phyloP scores from a whole-genome alignment of 2,329 filamentous ascomycete genomes.

The Aspergillus unguis region DNA sequence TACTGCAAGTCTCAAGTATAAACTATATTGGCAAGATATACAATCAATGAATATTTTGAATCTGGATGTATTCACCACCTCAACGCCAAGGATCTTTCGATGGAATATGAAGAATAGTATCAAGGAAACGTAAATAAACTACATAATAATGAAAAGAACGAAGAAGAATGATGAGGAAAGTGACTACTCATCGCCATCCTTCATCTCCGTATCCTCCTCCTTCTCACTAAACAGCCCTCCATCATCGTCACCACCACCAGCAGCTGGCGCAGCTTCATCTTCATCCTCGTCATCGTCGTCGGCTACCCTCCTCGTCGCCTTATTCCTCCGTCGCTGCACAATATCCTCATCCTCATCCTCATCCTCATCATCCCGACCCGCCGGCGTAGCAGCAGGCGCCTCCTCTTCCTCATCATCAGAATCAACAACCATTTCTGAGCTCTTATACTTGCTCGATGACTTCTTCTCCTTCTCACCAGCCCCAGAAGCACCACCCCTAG shows the following conservation, averaged over 20 bases:
- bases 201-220: slow-evolving; percentile 36
- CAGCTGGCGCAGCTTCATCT: slow-evolving; percentile 39
- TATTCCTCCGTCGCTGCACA: slow-evolving; percentile 33
- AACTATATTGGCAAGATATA: too few relatives aligned
- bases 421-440: slow-evolving; percentile 76
- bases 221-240: slow-evolving; percentile 38
- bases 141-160: slow-evolving; percentile 11
- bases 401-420: slow-evolving; percentile 55
- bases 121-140: slow-evolving; percentile 19
- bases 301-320: slow-evolving; percentile 32
- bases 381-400: slow-evolving; percentile 43
- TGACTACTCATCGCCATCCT: slow-evolving; percentile 29
- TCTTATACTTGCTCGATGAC: slow-evolving; percentile 70
- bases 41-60: not conserved
- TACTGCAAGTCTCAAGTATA: too few relatives aligned
- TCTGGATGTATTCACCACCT: slow-evolving; percentile 3
- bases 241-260: slow-evolving; percentile 23
- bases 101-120: slow-evolving; percentile 9
- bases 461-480: slow-evolving; percentile 13
- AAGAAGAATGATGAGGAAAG: slow-evolving; percentile 11
- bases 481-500: slow-evolving; percentile 18
- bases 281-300: slow-evolving; percentile 45
- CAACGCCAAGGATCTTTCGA: slow-evolving; percentile 13
- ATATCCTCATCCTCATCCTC: slow-evolving; percentile 37
- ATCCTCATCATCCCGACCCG: slow-evolving; percentile 16